These are phyloP conservation scores for Plectosphaerella cucumerina DNA, from an alignment of 2,329 filamentous ascomycete genomes.

Conservation along the genomic window DNA sequence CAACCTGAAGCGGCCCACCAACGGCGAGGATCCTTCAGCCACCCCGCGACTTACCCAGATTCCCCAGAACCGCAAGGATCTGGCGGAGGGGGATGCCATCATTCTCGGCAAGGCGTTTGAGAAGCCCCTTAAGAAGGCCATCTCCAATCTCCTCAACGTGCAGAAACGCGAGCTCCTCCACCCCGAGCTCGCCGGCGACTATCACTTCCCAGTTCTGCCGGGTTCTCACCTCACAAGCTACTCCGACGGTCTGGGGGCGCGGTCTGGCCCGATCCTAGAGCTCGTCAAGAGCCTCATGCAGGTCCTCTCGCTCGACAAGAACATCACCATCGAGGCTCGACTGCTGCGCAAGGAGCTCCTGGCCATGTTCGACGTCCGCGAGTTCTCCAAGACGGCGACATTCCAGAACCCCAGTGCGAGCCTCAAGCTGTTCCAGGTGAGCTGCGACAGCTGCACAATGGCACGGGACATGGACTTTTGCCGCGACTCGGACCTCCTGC, in stretches of 20 bases:
- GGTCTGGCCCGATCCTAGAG: conserved; percentile 74
- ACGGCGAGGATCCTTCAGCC: conserved; percentile 38
- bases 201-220: conserved; percentile 77
- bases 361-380: conserved; percentile 85
- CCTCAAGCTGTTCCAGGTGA: conserved; percentile 69
- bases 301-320: conserved; percentile 84
- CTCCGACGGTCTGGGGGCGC: conserved; percentile 15
- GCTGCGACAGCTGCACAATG: conserved; percentile 88
- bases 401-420: conserved; percentile 82
- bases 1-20: conserved; percentile 65
- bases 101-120: conserved; percentile 81
- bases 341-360: conserved; percentile 86
- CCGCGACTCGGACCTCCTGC: conserved; percentile 77
- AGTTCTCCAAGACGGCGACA: conserved; percentile 83
- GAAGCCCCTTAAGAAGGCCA: conserved; percentile 85
- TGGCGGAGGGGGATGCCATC: conserved; percentile 56
- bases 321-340: conserved; percentile 82
- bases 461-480: conserved; percentile 88
- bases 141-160: conserved; percentile 73
- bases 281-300: conserved; percentile 93
- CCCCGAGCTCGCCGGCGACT: conserved; percentile 81
- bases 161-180: conserved; percentile 89
- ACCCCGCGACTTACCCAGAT: conserved; percentile 57
- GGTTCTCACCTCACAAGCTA: conserved; percentile 59
- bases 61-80: conserved; percentile 46